Evolutionary conservation across 2,329 filamentous ascomycete genomes (phyloP), one percentile per base, ranked within the genome.

Genomic region (Cladosporium colombiae): DNA sequence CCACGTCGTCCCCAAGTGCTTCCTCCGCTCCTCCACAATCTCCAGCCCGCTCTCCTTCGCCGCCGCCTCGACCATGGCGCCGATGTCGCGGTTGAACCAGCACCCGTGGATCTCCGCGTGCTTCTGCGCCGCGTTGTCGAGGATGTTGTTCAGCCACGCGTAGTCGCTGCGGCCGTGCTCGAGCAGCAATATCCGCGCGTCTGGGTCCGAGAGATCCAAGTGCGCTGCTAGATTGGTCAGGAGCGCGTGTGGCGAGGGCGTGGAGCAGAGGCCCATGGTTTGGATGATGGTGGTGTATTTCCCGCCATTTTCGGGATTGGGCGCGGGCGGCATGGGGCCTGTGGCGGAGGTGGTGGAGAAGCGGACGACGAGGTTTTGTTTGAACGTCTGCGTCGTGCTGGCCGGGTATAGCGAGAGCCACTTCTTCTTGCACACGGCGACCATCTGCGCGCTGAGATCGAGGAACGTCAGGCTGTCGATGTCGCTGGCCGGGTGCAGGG

Each of bases 11-110:
- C 82, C 82, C 67, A 83, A 76, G 68, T 83, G 80, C 69, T 79
- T 78, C 67, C 82, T 76, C 69, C 77, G 76, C 67, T 82, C 78
- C 18, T 74, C 70, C 13, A 82, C 80, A 3, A 84, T 76, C 66
- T 83, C 80, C 55, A 84, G 70, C 18, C 81, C 81, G 63, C 78
- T 81, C 50, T 79, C 74, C 62, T 77, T 72, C 10, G 83, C 82
- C 62, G 80, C 82, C n/a, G 80, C 76, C 58, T 80, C 74, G 11
- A 83, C 81, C 64, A 84, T 79, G 64, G 74, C 76, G 8, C 79
- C 81, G 68, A 84, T 82, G 63, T 84, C 82, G 68, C 81, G 81
- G 69, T 84, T 84, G 79, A 79, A 84, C 81, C 82, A 84, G 69
- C 82, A 84, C 21, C 82, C 82, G 67, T 83, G 80, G 55, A 79